Evolutionary conservation across 1,139 yeast genomes (phyloP).

Genomic region (Saccharomyces hybrid): DNA sequence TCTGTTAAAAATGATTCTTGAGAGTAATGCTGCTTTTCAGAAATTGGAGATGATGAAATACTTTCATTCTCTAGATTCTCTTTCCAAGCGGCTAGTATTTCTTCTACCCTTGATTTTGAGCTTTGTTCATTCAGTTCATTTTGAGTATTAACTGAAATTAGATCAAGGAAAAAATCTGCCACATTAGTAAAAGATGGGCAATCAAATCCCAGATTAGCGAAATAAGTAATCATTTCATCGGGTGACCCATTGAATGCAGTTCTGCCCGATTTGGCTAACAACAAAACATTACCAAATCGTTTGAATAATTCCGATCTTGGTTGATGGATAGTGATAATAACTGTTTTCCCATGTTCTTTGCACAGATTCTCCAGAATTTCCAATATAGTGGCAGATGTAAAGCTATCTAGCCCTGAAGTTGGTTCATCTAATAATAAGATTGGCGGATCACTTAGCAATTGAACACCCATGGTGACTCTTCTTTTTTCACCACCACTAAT

Average conservation of each 20-base stretch:
- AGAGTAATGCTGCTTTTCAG: slow-evolving; percentile 7
- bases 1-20: slow-evolving; percentile 11
- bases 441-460: slow-evolving; percentile 62
- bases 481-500: slow-evolving; percentile 83
- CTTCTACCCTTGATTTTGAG: slow-evolving; percentile 37
- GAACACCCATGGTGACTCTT: slow-evolving; percentile 75
- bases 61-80: slow-evolving; percentile 7
- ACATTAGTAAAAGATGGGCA: slow-evolving; percentile 57
- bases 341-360: slow-evolving; percentile 51
- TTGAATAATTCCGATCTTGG: slow-evolving; percentile 62
- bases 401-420: slow-evolving; percentile 78
- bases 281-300: slow-evolving; percentile 56
- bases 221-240: slow-evolving; percentile 37
- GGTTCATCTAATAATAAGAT: slow-evolving; percentile 77
- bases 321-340: slow-evolving; percentile 77
- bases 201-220: slow-evolving; percentile 41
- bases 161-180: slow-evolving; percentile 67
- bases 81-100: slow-evolving; percentile 47
- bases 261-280: slow-evolving; percentile 66
- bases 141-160: slow-evolving; percentile 43
- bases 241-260: slow-evolving; percentile 57
- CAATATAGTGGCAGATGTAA: slow-evolving; percentile 66
- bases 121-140: slow-evolving; percentile 22
- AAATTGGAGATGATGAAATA: not conserved
- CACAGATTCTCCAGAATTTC: slow-evolving; percentile 53